These are phyloP conservation scores for Heliamphora exappendiculata DNA, from an alignment of 148 eudicot genomes.

Conservation along the genomic window DNA sequence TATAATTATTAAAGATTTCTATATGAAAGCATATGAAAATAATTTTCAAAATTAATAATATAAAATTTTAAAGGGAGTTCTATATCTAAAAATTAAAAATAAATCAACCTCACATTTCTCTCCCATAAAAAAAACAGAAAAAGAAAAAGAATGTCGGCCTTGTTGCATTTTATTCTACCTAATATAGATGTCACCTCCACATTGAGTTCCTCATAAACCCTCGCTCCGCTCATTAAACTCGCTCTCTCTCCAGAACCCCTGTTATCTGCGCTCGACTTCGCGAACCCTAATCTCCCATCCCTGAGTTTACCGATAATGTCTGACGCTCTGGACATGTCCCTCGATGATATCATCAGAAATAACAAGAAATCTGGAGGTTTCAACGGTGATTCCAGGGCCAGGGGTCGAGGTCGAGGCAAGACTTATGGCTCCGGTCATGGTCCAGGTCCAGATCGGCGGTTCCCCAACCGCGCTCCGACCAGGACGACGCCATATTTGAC, in stretches of 20 bases:
- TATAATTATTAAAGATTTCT: too few relatives aligned
- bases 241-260: background rate
- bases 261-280: background rate
- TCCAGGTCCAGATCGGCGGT: slow-evolving; percentile 20
- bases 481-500: slow-evolving; percentile 10
- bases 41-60: too few relatives aligned
- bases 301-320: slow-evolving; percentile 6
- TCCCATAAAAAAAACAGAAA: too few relatives aligned
- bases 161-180: too few relatives aligned
- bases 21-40: too few relatives aligned
- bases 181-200: too few relatives aligned
- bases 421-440: background rate
- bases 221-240: too few relatives aligned
- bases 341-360: slow-evolving; percentile 21
- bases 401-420: slow-evolving; percentile 9
- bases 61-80: too few relatives aligned
- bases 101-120: too few relatives aligned
- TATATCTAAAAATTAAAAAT: too few relatives aligned
- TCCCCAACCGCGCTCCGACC: slow-evolving; percentile 6
- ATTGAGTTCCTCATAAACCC: too few relatives aligned
- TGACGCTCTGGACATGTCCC: slow-evolving; percentile 21
- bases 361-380: slow-evolving; percentile 9
- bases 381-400: slow-evolving; percentile 4
- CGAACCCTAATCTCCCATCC: background rate
- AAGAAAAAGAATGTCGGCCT: too few relatives aligned